These are phyloP conservation scores for Fomitopsis serialis DNA, from an alignment of 768 basidiomycete species.

Conservation along the genomic window DNA sequence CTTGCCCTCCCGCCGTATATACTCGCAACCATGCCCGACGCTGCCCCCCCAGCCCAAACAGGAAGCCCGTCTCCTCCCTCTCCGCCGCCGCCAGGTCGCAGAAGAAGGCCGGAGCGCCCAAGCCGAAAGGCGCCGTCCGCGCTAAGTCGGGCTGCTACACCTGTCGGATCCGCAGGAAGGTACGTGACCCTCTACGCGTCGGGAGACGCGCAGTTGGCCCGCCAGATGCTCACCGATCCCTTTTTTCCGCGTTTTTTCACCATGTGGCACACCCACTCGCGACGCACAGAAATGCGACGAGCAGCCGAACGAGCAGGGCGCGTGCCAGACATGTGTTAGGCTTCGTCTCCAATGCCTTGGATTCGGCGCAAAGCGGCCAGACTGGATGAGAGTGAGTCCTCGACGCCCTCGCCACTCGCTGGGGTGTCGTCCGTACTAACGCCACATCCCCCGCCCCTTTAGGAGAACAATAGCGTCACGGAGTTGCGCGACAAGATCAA, in stretches of 20 bases:
- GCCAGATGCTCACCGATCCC: conserved; percentile 5
- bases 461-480: conserved; percentile 68
- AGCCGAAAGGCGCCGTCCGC: conserved; percentile 76
- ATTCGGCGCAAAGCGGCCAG: conserved; percentile 80
- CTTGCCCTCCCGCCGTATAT: conserved; percentile 5
- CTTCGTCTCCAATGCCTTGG: conserved; percentile 82
- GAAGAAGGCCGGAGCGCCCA: conserved; percentile 50
- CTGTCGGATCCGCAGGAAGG: conserved; percentile 83
- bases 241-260: conserved; percentile 12
- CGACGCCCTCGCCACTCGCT: conserved; percentile 6
- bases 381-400: conserved; percentile 71
- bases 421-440: conserved; percentile 5
- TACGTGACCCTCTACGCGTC: conserved; percentile 22
- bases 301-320: conserved; percentile 50
- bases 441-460: conserved; percentile 8
- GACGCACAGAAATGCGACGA: conserved; percentile 77
- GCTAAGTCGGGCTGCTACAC: conserved; percentile 90
- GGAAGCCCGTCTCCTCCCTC: conserved; percentile 26
- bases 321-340: conserved; percentile 72
- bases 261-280: conserved; percentile 14
- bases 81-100: conserved; percentile 21
- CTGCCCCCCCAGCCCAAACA: conserved; percentile 26
- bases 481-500: conserved; percentile 77
- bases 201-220: conserved; percentile 6
- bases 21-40: conserved; percentile 27